A percentile compares a stretch with the other conserved stretches of the same genome.
Evolutionary conservation across 1,284 basidiomycete species (phyloP).

Genomic region (Ustanciosporium gigantosporum): DNA sequence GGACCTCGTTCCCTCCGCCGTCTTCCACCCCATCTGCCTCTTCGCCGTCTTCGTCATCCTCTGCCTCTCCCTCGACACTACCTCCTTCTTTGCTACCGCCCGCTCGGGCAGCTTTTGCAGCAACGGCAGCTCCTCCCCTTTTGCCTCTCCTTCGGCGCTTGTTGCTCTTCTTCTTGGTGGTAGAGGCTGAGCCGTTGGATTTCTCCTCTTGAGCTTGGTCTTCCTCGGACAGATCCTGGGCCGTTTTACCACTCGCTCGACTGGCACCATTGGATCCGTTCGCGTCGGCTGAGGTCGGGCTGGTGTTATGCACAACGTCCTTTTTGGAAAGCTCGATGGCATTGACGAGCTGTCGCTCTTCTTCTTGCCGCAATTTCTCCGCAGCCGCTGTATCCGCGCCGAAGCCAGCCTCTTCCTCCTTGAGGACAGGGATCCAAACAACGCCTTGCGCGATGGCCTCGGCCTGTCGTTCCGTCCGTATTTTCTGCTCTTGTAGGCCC

Average conservation of each 20-base stretch:
- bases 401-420: slow-evolving; percentile 41
- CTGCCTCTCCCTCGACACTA: slow-evolving; percentile 62
- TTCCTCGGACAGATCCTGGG: slow-evolving; percentile 3
- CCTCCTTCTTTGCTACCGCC: slow-evolving; percentile 65
- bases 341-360: slow-evolving; percentile 22
- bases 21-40: neutral
- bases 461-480: slow-evolving; percentile 21
- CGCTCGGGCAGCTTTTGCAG: slow-evolving; percentile 65
- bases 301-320: too few relatives aligned
- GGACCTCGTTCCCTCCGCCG: neutral
- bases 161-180: slow-evolving; percentile 33
- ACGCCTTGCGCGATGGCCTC: slow-evolving; percentile 45
- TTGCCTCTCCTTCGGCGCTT: slow-evolving; percentile 55
- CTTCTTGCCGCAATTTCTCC: slow-evolving; percentile 20
- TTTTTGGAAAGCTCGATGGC: slow-evolving; percentile 24
- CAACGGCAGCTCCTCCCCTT: slow-evolving; percentile 47
- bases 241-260: too few relatives aligned
- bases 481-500: slow-evolving; percentile 41
- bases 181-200: slow-evolving; percentile 5
- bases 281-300: too few relatives aligned
- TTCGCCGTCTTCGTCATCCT: slow-evolving; percentile 14
- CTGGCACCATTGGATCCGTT: neutral
- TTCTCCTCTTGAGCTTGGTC: slow-evolving; percentile 21
- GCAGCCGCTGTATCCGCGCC: slow-evolving; percentile 3
- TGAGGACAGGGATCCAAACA: slow-evolving; percentile 42